phyloP scores from a whole-genome alignment of 257 asterid genomes.

The Solanum chiquidenum region DNA sequence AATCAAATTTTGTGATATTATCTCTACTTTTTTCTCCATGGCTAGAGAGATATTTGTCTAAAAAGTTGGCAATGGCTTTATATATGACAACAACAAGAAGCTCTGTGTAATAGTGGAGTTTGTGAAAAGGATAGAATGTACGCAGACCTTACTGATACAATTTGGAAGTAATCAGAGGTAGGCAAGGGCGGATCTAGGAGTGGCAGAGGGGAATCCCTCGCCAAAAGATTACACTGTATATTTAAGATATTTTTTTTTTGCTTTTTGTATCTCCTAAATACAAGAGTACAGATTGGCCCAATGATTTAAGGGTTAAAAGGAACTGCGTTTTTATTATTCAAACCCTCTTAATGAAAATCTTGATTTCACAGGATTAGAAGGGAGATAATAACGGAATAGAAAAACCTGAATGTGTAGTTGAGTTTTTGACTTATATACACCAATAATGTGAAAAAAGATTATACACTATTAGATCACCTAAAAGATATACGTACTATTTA shows the following conservation, averaged over 20 bases:
- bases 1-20: not conserved
- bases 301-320: not conserved
- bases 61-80: not conserved
- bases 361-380: not conserved
- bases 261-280: not conserved
- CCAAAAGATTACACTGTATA: not conserved
- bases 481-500: too few relatives aligned
- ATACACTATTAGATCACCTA: too few relatives aligned
- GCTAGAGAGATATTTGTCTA: not conserved
- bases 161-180: not conserved
- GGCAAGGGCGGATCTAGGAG: not conserved
- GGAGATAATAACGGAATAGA: too few relatives aligned
- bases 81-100: not conserved
- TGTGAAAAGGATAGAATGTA: not conserved
- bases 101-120: accelerated
- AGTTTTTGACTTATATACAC: not conserved
- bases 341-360: too few relatives aligned
- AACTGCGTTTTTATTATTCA: not conserved
- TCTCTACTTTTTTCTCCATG: not conserved
- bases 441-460: too few relatives aligned
- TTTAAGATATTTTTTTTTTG: not conserved
- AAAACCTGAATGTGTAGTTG: not conserved
- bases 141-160: accelerated
- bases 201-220: not conserved
- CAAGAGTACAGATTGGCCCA: not conserved